Base-by-base conservation (phyloP, 768 basidiomycete genomes). In the Dioszegia hungarica region DNA sequence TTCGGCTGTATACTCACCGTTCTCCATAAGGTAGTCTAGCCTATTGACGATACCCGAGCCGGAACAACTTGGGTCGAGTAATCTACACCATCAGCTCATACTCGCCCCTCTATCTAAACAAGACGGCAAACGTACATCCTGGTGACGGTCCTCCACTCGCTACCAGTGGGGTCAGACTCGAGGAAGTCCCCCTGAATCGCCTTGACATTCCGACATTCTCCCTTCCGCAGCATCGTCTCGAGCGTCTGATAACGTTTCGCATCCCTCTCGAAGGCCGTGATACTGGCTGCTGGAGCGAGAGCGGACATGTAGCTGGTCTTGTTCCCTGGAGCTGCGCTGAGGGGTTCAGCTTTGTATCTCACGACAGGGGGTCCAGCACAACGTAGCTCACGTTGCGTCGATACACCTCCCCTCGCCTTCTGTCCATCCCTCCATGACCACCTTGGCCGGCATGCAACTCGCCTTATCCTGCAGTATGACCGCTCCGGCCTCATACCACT, bases 401-500 rank as follows among this genome's bases (percentile, higher is more conserved):
- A 97, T 87, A 28, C 91, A 67, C 31, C 66, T 61, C 1, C 72
- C 72, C 46, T 75, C 74, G 15, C 88, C 44, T 82, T 70, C 54
- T 27, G 47, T 48, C 74, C 73, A 72, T 11, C 64, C 70, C n/a
- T 67, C 49, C 74, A 84, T 81, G n/a, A 99, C 83, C 5, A 97
- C 82, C 57, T 85, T 79, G 0, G 94, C 90, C 17, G 95, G 90
- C 75, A 99, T 91, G 77, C 95, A 99, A 54, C 91, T 94, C 19
- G 95, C 94, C 73, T 98, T 97, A 76, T 99, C 95, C 76, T 99
- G 95, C 5, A 98, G 78, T 59, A 99, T 93, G 31, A 98, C 78
- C 57, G 85, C 88, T 25, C 92, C 91, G 29, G 82, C 78, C 62
- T 79, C 80, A 77, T 92, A 95, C 62, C 71, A 73, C 20, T 64